A percentile compares a stretch with the other conserved stretches of the same genome.
phyloP scores from a whole-genome alignment of 768 basidiomycete species.

The Rhizopogon sp. region DNA sequence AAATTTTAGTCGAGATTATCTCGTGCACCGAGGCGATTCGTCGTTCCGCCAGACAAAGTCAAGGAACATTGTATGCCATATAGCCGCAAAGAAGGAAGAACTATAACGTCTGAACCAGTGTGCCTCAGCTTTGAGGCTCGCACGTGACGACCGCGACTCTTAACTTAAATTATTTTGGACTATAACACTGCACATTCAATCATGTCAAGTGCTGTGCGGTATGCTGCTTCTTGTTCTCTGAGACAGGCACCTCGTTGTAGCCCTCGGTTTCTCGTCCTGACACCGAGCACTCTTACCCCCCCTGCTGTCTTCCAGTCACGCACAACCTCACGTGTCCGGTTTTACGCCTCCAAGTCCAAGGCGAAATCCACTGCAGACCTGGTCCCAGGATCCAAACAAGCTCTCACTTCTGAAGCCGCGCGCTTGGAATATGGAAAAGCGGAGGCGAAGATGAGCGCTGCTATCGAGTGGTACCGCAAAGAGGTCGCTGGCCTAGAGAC shows the following conservation, averaged over 20 bases:
- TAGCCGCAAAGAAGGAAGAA: no score
- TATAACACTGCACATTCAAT: neutral
- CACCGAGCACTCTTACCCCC: neutral
- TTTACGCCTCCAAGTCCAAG: constrained; percentile 26
- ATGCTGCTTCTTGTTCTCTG: neutral
- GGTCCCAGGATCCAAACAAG: constrained; percentile 64
- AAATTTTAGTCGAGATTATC: no score
- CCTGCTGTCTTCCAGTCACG: neutral
- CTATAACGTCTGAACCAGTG: no score
- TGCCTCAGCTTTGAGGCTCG: neutral
- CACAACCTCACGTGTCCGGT: constrained; percentile 6
- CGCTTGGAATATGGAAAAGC: constrained; percentile 58
- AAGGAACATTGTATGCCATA: no score
- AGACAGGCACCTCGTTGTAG: neutral
- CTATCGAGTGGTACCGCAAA: constrained; percentile 72
- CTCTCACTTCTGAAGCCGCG: constrained; percentile 47
- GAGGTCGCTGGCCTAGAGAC: constrained; percentile 70
- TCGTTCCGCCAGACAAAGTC: no score
- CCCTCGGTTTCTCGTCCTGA: neutral
- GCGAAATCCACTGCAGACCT: constrained; percentile 51
- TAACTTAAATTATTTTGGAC: no score
- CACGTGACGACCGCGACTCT: neutral
- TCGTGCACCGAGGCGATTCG: no score
- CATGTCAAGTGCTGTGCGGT: constrained; percentile 2
- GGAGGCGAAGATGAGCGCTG: constrained; percentile 56